These are phyloP conservation scores for Metschnikowia borealis DNA, from an alignment of 805 yeast species.

Conservation along the genomic window DNA sequence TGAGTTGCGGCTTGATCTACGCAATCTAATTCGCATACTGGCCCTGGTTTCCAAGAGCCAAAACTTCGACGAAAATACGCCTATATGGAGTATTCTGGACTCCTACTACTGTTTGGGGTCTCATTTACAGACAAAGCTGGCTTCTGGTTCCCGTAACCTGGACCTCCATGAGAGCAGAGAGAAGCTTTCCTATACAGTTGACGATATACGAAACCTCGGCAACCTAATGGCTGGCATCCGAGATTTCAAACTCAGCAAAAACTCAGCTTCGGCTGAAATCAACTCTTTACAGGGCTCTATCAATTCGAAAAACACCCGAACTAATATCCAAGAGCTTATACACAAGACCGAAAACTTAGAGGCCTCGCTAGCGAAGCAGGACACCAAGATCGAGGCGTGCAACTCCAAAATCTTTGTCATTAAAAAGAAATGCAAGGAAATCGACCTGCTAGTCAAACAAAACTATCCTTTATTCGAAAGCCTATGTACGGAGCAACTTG, in stretches of 20 bases:
- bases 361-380: slow-evolving; percentile 14
- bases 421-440: slow-evolving; percentile 22
- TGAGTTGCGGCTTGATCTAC: slow-evolving; percentile 7
- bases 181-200: slow-evolving; percentile 12
- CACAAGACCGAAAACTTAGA: not conserved
- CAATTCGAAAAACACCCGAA: not conserved
- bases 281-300: slow-evolving; percentile 5
- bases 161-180: not conserved
- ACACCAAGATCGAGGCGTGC: slow-evolving; percentile 22
- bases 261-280: slow-evolving; percentile 20
- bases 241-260: slow-evolving; percentile 28
- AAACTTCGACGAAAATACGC: slow-evolving; percentile 7
- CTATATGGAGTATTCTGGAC: slow-evolving; percentile 13
- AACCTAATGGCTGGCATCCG: slow-evolving; percentile 15
- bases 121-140: not conserved
- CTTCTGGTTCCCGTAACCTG: not conserved
- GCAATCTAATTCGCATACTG: slow-evolving; percentile 6
- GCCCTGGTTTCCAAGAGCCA: not conserved
- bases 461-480: slow-evolving; percentile 16
- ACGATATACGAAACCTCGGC: slow-evolving; percentile 14
- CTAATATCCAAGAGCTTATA: not conserved
- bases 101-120: slow-evolving; percentile 6
- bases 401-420: slow-evolving; percentile 20
- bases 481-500: slow-evolving; percentile 21
- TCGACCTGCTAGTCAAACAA: slow-evolving; percentile 16